phyloP scores from a whole-genome alignment of 352 stramenopile genomes.

The Pythium coloratum region DNA sequence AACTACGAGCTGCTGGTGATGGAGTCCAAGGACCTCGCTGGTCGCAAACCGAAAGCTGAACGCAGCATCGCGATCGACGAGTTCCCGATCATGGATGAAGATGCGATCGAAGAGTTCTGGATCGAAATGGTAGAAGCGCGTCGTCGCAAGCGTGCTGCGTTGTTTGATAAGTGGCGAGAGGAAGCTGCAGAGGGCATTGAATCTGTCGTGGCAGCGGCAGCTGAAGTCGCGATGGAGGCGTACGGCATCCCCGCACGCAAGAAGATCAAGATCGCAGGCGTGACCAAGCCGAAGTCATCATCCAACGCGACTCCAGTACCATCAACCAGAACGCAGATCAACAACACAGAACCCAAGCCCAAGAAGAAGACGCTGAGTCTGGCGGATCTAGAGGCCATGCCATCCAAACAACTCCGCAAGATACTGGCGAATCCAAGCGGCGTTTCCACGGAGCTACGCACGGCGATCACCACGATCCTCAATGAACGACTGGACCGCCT shows the following conservation, averaged over 20 bases:
- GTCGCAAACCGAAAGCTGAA: slow-evolving; percentile 5
- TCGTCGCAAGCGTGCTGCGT: slow-evolving; percentile 33
- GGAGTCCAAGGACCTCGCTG: slow-evolving; percentile 44
- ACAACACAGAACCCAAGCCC: background rate
- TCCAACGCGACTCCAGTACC: background rate
- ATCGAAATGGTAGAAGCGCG: slow-evolving; percentile 64
- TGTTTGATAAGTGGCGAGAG: slow-evolving; percentile 52
- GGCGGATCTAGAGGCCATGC: slow-evolving; percentile 42
- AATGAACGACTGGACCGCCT: slow-evolving; percentile 49
- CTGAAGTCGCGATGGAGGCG: slow-evolving; percentile 17
- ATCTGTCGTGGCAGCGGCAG: slow-evolving; percentile 12
- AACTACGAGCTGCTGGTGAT: slow-evolving; percentile 79
- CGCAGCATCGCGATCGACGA: slow-evolving; percentile 80
- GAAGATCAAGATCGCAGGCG: slow-evolving; percentile 2
- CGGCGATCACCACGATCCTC: slow-evolving; percentile 45
- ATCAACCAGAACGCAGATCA: background rate
- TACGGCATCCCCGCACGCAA: slow-evolving; percentile 13
- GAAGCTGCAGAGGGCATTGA: slow-evolving; percentile 22
- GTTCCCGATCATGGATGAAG: slow-evolving; percentile 84
- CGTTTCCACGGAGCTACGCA: slow-evolving; percentile 38
- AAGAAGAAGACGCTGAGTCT: slow-evolving; percentile 46
- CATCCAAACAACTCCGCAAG: slow-evolving; percentile 53
- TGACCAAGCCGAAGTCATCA: background rate
- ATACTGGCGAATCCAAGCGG: slow-evolving; percentile 30
- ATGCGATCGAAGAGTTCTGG: slow-evolving; percentile 79